Percentiles rank a stretch among this genome's conserved stretches.
Conservation (phyloP, 306 rosid genomes). For the Vigna unguiculata region DNA sequence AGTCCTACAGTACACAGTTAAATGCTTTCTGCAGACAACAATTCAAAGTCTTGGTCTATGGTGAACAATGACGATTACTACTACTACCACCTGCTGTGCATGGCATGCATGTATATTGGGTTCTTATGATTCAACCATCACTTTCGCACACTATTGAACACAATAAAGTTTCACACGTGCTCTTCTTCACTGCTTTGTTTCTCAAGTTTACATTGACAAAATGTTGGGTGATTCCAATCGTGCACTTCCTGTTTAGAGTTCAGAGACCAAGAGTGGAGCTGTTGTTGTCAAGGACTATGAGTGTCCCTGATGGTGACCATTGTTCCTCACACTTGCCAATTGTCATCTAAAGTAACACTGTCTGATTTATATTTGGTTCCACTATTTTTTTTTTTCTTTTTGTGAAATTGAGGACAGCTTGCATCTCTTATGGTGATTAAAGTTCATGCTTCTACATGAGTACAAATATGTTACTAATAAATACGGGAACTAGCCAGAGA, state of each 20-base stretch:
- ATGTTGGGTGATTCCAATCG: not conserved
- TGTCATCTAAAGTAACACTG: not conserved
- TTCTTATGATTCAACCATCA: conserved; percentile 18
- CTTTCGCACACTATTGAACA: conserved; percentile 36
- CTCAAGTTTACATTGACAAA: conserved; percentile 21
- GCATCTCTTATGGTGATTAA: not conserved
- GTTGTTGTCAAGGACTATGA: conserved; percentile 12
- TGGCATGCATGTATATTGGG: conserved; percentile 2
- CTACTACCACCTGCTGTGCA: conserved; percentile 1
- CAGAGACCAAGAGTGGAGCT: conserved; percentile 28
- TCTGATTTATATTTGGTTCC: not conserved
- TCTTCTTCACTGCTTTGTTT: conserved; percentile 29
- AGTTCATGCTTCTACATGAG: not conserved
- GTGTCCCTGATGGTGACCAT: conserved; percentile 11
- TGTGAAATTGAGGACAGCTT: not conserved
- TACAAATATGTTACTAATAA: not conserved
- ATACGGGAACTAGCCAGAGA: not conserved
- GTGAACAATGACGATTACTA: conserved; percentile 8
- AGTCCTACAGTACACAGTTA: not conserved
- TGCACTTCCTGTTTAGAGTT: conserved; percentile 29
- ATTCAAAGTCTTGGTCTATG: conserved; percentile 29
- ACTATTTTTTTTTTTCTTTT: not conserved
- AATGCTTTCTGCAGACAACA: conserved; percentile 33
- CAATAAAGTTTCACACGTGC: conserved; percentile 42
- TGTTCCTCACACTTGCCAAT: not conserved